Evolutionary conservation across 2,329 filamentous ascomycete genomes (phyloP).

Genomic region (Plectosphaerella plurivora): DNA sequence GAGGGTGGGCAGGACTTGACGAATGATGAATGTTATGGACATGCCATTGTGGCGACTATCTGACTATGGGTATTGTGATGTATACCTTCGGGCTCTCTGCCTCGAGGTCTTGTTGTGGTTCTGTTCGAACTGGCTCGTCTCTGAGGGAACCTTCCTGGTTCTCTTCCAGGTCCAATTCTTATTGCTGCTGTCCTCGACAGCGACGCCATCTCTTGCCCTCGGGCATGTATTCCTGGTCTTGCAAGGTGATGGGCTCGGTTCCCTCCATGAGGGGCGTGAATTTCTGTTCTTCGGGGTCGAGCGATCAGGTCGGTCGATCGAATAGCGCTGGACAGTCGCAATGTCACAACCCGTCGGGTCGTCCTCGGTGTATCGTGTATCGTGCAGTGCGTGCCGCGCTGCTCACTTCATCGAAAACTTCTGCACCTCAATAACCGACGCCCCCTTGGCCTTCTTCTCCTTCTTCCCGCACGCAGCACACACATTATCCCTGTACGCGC

Average conservation of each 20-base stretch:
- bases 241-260: neutral
- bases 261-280: neutral
- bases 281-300: neutral
- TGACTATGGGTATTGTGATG: too few relatives aligned
- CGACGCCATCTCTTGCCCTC: too few relatives aligned
- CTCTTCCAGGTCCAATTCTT: too few relatives aligned
- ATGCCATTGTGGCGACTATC: too few relatives aligned
- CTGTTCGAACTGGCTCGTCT: too few relatives aligned
- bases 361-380: neutral
- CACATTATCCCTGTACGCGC: constrained; percentile 57
- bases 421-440: constrained; percentile 53
- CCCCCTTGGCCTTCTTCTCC: constrained; percentile 42
- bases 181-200: too few relatives aligned
- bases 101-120: too few relatives aligned
- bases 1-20: neutral
- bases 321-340: neutral
- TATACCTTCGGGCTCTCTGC: too few relatives aligned
- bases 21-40: neutral
- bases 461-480: constrained; percentile 62
- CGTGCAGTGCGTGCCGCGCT: neutral
- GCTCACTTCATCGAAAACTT: constrained; percentile 58
- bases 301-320: neutral
- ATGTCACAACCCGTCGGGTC: too few relatives aligned
- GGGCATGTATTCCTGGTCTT: too few relatives aligned
- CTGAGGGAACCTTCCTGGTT: too few relatives aligned